phyloP scores from a whole-genome alignment of 176 grass and related monocot species.

The Avena atlantica region DNA sequence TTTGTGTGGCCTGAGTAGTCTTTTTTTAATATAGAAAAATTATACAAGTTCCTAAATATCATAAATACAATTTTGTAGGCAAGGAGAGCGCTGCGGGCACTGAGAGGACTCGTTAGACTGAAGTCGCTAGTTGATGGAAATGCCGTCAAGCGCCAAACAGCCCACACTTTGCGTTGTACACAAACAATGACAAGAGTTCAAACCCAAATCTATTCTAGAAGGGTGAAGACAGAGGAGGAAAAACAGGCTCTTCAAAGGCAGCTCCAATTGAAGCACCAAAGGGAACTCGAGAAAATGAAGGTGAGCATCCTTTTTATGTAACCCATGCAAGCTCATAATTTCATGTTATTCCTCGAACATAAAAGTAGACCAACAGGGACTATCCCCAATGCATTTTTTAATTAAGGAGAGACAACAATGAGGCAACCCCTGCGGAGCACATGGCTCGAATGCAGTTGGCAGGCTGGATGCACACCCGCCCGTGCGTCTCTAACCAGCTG shows the following conservation, averaged over 20 bases:
- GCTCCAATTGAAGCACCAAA: constrained; percentile 72
- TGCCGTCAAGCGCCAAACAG: constrained; percentile 74
- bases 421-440: neutral
- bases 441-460: no score
- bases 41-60: constrained; percentile 26
- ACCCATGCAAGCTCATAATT: neutral
- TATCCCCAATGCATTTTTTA: neutral
- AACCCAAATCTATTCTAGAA: constrained; percentile 76
- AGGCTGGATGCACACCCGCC: neutral
- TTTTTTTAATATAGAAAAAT: neutral
- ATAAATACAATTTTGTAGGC: constrained; percentile 54
- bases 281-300: constrained; percentile 85
- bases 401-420: neutral
- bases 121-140: constrained; percentile 84
- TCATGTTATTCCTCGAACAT: neutral
- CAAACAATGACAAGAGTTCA: constrained; percentile 83
- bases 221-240: constrained; percentile 81
- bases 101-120: constrained; percentile 84
- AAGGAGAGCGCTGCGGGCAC: constrained; percentile 74
- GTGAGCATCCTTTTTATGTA: constrained; percentile 40
- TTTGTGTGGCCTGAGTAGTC: no score
- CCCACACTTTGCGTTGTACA: constrained; percentile 70
- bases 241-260: constrained; percentile 88
- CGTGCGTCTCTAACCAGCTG: neutral
- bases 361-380: neutral